These are phyloP conservation scores for Chaetoceros tenuissimus DNA, from an alignment of 108 stramenopile species.

Conservation along the genomic window DNA sequence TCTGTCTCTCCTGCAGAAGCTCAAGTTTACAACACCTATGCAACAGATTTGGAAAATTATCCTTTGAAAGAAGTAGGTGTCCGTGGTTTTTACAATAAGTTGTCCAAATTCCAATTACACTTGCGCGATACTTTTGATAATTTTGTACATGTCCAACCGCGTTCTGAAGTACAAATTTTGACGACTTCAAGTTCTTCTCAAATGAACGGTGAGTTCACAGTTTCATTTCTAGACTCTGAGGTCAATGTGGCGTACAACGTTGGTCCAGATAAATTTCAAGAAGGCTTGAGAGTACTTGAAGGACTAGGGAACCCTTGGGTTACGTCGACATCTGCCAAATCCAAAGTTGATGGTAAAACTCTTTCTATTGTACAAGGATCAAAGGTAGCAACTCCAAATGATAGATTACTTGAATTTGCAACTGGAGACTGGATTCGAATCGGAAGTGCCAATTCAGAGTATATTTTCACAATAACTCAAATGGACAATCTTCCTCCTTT, in stretches of 20 bases:
- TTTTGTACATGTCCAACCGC: constrained; percentile 32
- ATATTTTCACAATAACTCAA: constrained; percentile 36
- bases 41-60: constrained; percentile 27
- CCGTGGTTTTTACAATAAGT: constrained; percentile 29
- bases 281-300: constrained; percentile 41
- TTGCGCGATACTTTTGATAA: constrained; percentile 45
- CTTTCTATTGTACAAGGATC: constrained; percentile 38
- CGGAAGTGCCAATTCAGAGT: constrained; percentile 19
- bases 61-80: constrained; percentile 35
- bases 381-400: constrained; percentile 18
- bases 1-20: constrained; percentile 24
- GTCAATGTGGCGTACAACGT: constrained; percentile 15
- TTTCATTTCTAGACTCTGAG: constrained; percentile 23
- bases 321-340: constrained; percentile 34
- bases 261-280: constrained; percentile 32
- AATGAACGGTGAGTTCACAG: constrained; percentile 35
- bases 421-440: constrained; percentile 72
- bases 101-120: constrained; percentile 45
- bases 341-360: constrained; percentile 25
- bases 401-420: constrained; percentile 16
- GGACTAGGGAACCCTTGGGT: constrained; percentile 51
- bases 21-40: constrained; percentile 20
- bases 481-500: constrained; percentile 25
- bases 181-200: constrained; percentile 31
- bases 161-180: constrained; percentile 58